Evolutionary conservation across 495 filamentous ascomycete species (phyloP), one percentile per base, ranked within the genome.

Genomic region (Aspergillus affinis): DNA sequence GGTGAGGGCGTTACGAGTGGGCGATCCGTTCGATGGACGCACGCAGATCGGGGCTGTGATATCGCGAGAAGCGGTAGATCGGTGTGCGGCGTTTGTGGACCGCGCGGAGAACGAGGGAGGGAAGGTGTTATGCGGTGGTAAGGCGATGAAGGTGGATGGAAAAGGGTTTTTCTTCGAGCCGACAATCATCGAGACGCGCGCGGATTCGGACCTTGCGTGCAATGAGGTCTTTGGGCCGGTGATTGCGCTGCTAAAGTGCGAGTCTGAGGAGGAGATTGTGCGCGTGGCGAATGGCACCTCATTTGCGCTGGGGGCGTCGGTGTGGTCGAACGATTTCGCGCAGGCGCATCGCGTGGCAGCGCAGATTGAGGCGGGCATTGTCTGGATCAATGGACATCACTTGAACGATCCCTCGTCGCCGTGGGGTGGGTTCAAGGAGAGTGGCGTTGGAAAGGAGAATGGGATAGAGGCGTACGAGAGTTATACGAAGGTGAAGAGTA

Each of bases 331-430:
- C 32, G 82, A 86, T 55, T 71, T 86, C 41, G 77, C 74, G 15
- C 82, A 83, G 64, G 84, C 84, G 12, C 81, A 82, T 67, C 77
- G 83, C 0, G 79, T 86, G 3, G 80, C 82, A 0, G 78, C 76
- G 29, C 71, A 73, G 48, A 83, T 87, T 36, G 80, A 86, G 47
- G 78, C 82, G 0, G 84, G 84, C 0, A 85, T 86, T 59, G 82
- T 82, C 15, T 86, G 84, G 84, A 79, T 85, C 23, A 87, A 87
- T 61, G 83, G 81, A 12, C 83, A 87, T 66, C 83, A 87, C 67
- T 70, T 83, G 32, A 84, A 84, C 58, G 82, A 84, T 53, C 81
- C 82, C n/a, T 83, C 81, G 50, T 84, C 81, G 54, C 81, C 83
- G 6, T 86, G 82, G 82, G 83, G 83, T 21, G 83, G 83, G 15